Percentiles rank a stretch among this genome's conserved stretches.
Conservation (phyloP, 1,284 basidiomycete genomes). For the Pseudozyma tsukubaensis region DNA sequence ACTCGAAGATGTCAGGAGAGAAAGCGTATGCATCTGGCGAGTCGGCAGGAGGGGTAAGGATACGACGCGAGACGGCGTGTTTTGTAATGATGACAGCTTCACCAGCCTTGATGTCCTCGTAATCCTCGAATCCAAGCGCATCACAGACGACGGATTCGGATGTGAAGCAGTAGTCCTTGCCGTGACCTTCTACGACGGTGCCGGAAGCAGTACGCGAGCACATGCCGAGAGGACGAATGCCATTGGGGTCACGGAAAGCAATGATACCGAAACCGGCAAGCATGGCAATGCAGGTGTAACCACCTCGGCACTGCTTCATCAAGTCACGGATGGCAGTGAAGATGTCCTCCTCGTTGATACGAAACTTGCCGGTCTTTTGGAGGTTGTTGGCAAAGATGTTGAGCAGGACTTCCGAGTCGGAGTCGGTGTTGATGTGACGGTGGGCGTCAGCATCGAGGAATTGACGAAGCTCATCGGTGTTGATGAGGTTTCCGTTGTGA, state of each 20-base stretch:
- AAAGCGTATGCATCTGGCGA: conserved; percentile 52
- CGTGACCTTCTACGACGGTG: conserved; percentile 47
- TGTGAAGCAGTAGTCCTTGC: conserved; percentile 85
- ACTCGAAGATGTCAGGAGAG: conserved; percentile 97
- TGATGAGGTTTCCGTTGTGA: conserved; percentile 99
- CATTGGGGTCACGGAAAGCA: conserved; percentile 98
- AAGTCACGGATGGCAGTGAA: conserved; percentile 91
- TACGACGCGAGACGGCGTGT: conserved; percentile 59
- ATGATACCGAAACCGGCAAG: conserved; percentile 98
- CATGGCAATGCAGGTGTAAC: conserved; percentile 97
- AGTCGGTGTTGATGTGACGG: conserved; percentile 98
- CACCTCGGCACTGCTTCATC: conserved; percentile 89
- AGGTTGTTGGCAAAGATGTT: conserved; percentile 98
- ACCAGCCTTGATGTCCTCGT: conserved; percentile 94
- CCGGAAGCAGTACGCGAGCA: conserved; percentile 56
- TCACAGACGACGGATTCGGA: conserved; percentile 97
- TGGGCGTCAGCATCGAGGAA: conserved; percentile 97
- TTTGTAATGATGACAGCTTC: conserved; percentile 91
- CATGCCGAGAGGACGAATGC: conserved; percentile 83
- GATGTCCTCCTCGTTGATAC: conserved; percentile 99
- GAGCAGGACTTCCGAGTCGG: conserved; percentile 94
- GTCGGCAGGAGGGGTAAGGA: conserved; percentile 52
- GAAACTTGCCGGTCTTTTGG: conserved; percentile 98
- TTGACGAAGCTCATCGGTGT: conserved; percentile 84
- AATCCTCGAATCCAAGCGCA: conserved; percentile 87